These are phyloP conservation scores for Raddia guianensis DNA, from an alignment of 176 grass and related monocot genomes.

Conservation along the genomic window DNA sequence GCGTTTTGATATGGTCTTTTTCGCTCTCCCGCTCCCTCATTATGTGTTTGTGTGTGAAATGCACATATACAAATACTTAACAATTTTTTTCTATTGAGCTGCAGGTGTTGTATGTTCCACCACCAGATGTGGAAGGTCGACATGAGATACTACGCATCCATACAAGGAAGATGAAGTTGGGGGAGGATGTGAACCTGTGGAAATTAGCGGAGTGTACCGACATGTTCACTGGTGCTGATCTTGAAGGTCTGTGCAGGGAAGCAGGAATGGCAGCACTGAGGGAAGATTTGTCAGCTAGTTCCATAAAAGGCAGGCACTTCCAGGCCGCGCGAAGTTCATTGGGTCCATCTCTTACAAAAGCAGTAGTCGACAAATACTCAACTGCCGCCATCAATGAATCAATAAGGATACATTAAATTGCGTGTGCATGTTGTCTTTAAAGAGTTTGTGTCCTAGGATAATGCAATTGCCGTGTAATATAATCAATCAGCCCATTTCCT, in stretches of 20 bases:
- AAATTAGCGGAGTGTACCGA: constrained; percentile 57
- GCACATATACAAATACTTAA: neutral
- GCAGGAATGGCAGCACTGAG: constrained; percentile 76
- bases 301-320: constrained; percentile 49
- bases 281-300: constrained; percentile 59
- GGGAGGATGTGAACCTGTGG: constrained; percentile 72
- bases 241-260: constrained; percentile 82
- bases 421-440: neutral
- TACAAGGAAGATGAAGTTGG: constrained; percentile 73
- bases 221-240: constrained; percentile 78
- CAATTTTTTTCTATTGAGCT: constrained; percentile 25
- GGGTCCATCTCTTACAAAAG: constrained; percentile 67
- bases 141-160: constrained; percentile 74
- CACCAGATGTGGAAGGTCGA: constrained; percentile 68
- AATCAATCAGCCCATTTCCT: neutral
- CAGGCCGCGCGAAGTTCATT: constrained; percentile 54
- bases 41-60: neutral
- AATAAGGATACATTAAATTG: constrained; percentile 38
- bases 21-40: constrained; percentile 55
- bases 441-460: neutral
- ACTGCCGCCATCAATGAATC: constrained; percentile 43
- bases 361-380: constrained; percentile 63
- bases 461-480: neutral
- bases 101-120: constrained; percentile 81
- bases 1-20: too few relatives aligned